Percentiles rank a stretch among this genome's conserved stretches.
Conservation (phyloP, 805 yeast genomes). For the Wickerhamiella cacticola region DNA sequence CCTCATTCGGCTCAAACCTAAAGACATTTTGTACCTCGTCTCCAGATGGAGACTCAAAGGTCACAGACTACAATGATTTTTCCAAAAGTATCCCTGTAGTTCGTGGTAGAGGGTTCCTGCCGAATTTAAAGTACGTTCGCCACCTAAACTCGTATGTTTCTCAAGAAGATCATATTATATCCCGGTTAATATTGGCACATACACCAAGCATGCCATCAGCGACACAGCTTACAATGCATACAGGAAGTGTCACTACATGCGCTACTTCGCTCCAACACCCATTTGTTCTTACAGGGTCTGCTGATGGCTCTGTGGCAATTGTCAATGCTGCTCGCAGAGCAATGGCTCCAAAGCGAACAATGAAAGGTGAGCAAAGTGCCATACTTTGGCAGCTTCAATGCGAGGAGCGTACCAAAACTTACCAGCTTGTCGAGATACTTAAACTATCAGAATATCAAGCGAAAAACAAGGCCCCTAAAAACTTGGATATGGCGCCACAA, state of each 20-base stretch:
- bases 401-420: slow-evolving; percentile 31
- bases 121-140: slow-evolving; percentile 4
- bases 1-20: slow-evolving; percentile 28
- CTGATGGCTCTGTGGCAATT: slow-evolving; percentile 38
- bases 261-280: slow-evolving; percentile 39
- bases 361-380: slow-evolving; percentile 21
- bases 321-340: slow-evolving; percentile 32
- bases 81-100: not conserved
- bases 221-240: slow-evolving; percentile 31
- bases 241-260: slow-evolving; percentile 32
- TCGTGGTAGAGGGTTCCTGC: not conserved
- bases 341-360: slow-evolving; percentile 21
- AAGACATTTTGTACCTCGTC: slow-evolving; percentile 30
- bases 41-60: slow-evolving; percentile 34
- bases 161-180: slow-evolving; percentile 34
- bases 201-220: slow-evolving; percentile 26
- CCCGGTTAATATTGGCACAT: slow-evolving; percentile 31
- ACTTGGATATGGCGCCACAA: slow-evolving; percentile 34
- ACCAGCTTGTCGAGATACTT: slow-evolving; percentile 32
- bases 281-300: slow-evolving; percentile 35
- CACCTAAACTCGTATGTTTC: slow-evolving; percentile 29
- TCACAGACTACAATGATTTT: slow-evolving; percentile 29
- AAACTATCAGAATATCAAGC: slow-evolving; percentile 29
- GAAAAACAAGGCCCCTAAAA: slow-evolving; percentile 20
- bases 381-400: slow-evolving; percentile 31